A percentile compares a stretch with the other conserved stretches of the same genome.
phyloP scores from a whole-genome alignment of 2,329 filamentous ascomycete species.

The Neonectria sp. region DNA sequence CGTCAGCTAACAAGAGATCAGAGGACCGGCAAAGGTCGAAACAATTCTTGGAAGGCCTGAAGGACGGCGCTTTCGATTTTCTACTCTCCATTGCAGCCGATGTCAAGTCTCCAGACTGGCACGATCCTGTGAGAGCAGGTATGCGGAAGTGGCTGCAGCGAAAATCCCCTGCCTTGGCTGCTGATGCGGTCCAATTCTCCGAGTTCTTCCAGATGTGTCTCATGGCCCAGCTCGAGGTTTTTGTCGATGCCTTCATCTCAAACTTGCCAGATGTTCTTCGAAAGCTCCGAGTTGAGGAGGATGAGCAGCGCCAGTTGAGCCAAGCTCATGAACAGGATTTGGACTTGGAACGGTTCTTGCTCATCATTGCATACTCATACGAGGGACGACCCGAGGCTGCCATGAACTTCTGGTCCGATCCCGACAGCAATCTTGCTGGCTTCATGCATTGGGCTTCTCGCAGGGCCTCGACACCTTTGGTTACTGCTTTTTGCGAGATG shows the following conservation, averaged over 20 bases:
- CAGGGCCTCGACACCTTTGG: constrained; percentile 93
- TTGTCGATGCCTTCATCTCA: constrained; percentile 93
- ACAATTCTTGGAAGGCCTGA: constrained; percentile 81
- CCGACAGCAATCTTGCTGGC: constrained; percentile 92
- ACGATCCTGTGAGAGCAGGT: constrained; percentile 87
- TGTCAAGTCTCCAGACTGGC: constrained; percentile 85
- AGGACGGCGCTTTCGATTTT: constrained; percentile 94
- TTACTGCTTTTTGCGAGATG: constrained; percentile 97
- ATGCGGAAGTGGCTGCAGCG: constrained; percentile 87
- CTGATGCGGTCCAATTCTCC: constrained; percentile 79
- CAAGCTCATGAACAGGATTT: constrained; percentile 77
- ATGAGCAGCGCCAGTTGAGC: constrained; percentile 83
- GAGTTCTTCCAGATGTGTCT: constrained; percentile 79
- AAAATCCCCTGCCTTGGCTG: constrained; percentile 78
- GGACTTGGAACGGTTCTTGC: constrained; percentile 89
- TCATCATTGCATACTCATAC: constrained; percentile 93
- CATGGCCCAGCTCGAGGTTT: constrained; percentile 87
- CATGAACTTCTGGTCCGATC: constrained; percentile 91
- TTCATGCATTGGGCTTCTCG: constrained; percentile 98
- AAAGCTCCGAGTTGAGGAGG: constrained; percentile 88
- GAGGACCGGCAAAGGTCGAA: constrained; percentile 81
- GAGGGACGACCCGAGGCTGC: constrained; percentile 88
- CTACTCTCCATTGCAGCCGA: constrained; percentile 88
- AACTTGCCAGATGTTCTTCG: constrained; percentile 95
- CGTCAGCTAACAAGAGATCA: constrained; percentile 49